phyloP scores from a whole-genome alignment of 1,284 basidiomycete genomes.

The Puccinia polysora region DNA sequence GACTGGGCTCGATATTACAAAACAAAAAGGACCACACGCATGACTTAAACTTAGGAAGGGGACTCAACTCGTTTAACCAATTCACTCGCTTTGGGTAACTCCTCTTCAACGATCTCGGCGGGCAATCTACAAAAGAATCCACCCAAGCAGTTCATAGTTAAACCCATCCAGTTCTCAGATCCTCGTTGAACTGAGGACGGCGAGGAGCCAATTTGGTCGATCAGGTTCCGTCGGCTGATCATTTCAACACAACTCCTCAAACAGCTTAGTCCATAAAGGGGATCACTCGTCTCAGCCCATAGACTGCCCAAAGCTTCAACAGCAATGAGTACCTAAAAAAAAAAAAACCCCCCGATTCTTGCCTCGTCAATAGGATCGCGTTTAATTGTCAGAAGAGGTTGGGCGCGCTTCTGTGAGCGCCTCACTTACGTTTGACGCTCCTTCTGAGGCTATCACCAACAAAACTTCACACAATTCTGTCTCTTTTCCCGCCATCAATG shows the following conservation, averaged over 20 bases:
- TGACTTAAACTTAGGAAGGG: too few relatives aligned
- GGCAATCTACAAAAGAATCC: constrained; percentile 41
- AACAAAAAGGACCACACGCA: too few relatives aligned
- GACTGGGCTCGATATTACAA: too few relatives aligned
- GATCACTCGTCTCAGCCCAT: constrained; percentile 42
- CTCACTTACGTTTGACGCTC: constrained; percentile 24
- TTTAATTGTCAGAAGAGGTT: not conserved
- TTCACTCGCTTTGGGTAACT: constrained; percentile 42
- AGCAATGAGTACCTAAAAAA: constrained; percentile 35
- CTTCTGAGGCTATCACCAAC: constrained; percentile 18
- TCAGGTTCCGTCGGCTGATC: constrained; percentile 1
- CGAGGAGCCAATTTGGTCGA: not conserved
- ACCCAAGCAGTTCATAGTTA: constrained; percentile 40
- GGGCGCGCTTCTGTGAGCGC: too few relatives aligned
- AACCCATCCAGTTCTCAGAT: constrained; percentile 38
- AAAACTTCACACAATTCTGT: constrained; percentile 38
- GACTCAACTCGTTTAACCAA: constrained; percentile 46
- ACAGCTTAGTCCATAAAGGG: constrained; percentile 43
- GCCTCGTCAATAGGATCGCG: not conserved
- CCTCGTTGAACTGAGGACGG: constrained; percentile 3
- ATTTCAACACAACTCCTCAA: constrained; percentile 41
- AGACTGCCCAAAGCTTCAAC: constrained; percentile 37
- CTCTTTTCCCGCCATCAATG: constrained; percentile 38
- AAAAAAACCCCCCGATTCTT: not conserved
- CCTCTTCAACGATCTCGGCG: constrained; percentile 47